These are phyloP conservation scores for Rhododendron henanense DNA, from an alignment of 148 eudicot genomes.

Conservation along the genomic window DNA sequence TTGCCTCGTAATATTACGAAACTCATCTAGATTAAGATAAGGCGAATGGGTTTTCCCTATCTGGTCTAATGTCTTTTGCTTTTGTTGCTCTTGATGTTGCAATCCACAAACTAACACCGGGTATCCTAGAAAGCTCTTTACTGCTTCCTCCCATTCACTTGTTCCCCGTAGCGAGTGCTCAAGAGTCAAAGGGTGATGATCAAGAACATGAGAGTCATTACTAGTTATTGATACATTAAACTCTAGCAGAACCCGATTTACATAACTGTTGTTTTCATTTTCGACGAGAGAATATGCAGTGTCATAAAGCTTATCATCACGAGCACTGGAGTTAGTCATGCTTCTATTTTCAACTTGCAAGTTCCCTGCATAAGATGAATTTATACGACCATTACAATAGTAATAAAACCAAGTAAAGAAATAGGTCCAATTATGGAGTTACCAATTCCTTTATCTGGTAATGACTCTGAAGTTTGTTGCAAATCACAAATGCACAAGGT, in stretches of 20 bases:
- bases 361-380: too few relatives aligned
- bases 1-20: slow-evolving; percentile 35
- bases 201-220: slow-evolving; percentile 23
- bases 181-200: slow-evolving; percentile 20
- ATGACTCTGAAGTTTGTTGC: too few relatives aligned
- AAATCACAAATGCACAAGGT: too few relatives aligned
- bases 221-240: slow-evolving; percentile 36
- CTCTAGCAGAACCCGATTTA: slow-evolving; percentile 31
- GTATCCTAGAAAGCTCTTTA: slow-evolving; percentile 46
- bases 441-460: too few relatives aligned
- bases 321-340: too few relatives aligned
- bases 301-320: too few relatives aligned
- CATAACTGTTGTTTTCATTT: slow-evolving; percentile 20
- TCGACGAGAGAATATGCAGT: too few relatives aligned
- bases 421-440: too few relatives aligned
- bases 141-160: slow-evolving; percentile 40
- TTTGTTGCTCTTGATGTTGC: slow-evolving; percentile 24
- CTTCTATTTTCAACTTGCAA: too few relatives aligned
- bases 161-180: slow-evolving; percentile 27
- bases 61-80: slow-evolving; percentile 22
- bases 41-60: slow-evolving; percentile 31
- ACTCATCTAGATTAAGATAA: slow-evolving; percentile 50
- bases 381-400: too few relatives aligned
- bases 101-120: slow-evolving; percentile 38
- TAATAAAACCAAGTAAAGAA: too few relatives aligned